Base-by-base conservation (phyloP, 2,329 filamentous ascomycete genomes). In the Exophiala phaeomuriformis region DNA sequence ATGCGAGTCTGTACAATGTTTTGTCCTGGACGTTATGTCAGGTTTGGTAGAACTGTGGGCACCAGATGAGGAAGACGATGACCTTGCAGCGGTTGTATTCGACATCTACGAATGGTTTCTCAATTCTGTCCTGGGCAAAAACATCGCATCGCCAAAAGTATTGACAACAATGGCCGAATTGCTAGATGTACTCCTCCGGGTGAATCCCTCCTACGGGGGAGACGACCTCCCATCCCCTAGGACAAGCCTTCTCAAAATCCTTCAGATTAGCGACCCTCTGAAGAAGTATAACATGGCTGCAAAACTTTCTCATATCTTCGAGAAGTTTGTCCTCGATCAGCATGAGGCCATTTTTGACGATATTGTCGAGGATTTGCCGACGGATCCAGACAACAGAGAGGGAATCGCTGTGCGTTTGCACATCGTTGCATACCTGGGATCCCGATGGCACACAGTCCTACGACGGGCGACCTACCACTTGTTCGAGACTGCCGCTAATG, bases 381-480 rank as follows among this genome's bases (percentile, higher is more conserved):
- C 77, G 2, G 83, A 94, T 59, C 74, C 79, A 3, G 80, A 83
- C 32, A 84, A 83, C 68, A 71, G 77, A 8, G 90, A 96, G 68
- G 91, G 90, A 0, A 91, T 97, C 61, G 88, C 89, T 0, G 80
- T 95, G 59, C 84, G 93, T 4, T 72, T 97, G 2, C 80, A 87
- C 57, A 81, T 88, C 5, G 73, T 97, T 7, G 81, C 86, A 1
- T 82, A 83, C 51, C 73, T 98, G 53, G 93, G 87, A 28, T 87
- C 88, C 31, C 73, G 76, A 47, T 97, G 91, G 88, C 84, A 89
- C 55, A 95, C 90, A 0, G 76, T 97, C 19, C 77, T 96, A 41
- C 84, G 90, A 48, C 83, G 86, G 59, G 90, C 89, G 60, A 86
- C 95, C 12, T 98, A 96, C 67, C 86, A 93, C 67, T 90, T 97